Evolutionary conservation across 352 stramenopile genomes (phyloP), one percentile per base, ranked within the genome.

Genomic region (Pythium sukuiense): DNA sequence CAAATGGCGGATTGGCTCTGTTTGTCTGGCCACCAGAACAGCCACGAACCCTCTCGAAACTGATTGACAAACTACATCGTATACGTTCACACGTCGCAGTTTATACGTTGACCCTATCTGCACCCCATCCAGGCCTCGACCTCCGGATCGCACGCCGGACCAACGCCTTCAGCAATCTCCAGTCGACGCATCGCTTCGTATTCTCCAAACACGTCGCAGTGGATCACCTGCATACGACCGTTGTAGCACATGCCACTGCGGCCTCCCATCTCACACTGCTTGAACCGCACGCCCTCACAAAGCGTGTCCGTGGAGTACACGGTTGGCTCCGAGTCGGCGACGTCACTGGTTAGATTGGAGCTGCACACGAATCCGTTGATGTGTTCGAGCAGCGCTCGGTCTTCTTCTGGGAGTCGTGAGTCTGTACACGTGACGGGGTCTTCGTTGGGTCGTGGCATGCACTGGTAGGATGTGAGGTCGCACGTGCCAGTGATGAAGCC

Each of bases 71-170:
- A 2, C 18, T 59, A 29, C 12, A 48, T 12, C 32, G 5, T 35
- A 35, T 35, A 65, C 27, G 46, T 52, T 65, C 59, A 58, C 59
- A 58, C 49, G 48, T 65, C 59, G 7, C 61, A 67, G 29, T 41
- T 33, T 55, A 52, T 27, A 48, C 26, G 39, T 48, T 48, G 16
- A 24, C 20, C n/a, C n/a, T n/a, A 14, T 43, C 52, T n/a, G 29
- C 57, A 73, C 8, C 67, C 67, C 8, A 73, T 55, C 67, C 67
- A 74, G 6, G 32, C 43, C 30, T 74, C 68, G 16, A 71, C 60
- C 9, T 35, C 13, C 1, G 58, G 53, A 61, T 74, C 58, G 20
- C 68, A 74, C 13, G 52, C 4, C 11, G 2, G 18, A 13, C 68
- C 68, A 12, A 74, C 62, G 12, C 63, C 29, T 8, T 35, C 45